Evolutionary conservation across 495 filamentous ascomycete species (phyloP).

Genomic region (Hypoxylon perforatum): DNA sequence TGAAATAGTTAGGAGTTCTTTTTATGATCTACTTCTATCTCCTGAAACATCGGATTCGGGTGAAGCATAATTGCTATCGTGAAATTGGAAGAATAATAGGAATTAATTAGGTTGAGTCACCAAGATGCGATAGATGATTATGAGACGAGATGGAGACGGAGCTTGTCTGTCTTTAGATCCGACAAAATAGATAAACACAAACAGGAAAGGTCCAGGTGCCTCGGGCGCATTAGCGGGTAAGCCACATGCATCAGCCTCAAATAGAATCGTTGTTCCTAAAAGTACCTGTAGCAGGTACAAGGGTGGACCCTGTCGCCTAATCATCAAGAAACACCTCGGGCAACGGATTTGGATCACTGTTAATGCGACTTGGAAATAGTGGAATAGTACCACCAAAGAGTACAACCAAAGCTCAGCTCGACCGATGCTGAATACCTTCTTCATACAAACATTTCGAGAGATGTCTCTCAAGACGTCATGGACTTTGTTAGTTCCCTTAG

Average conservation of each 20-base stretch:
- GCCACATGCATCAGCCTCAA: slow-evolving; percentile 7
- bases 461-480: slow-evolving; percentile 47
- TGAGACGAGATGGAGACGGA: too few relatives aligned
- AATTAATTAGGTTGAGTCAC: too few relatives aligned
- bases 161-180: too few relatives aligned
- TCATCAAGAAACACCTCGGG: slow-evolving; percentile 38
- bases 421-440: slow-evolving; percentile 3
- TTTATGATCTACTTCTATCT: too few relatives aligned
- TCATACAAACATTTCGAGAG: slow-evolving; percentile 12
- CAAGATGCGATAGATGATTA: too few relatives aligned
- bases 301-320: slow-evolving; percentile 10
- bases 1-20: too few relatives aligned
- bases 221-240: slow-evolving; percentile 1
- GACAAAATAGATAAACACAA: too few relatives aligned
- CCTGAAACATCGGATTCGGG: too few relatives aligned
- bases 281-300: background rate
- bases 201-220: too few relatives aligned
- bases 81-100: too few relatives aligned
- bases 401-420: background rate
- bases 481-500: slow-evolving; percentile 49
- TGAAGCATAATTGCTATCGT: too few relatives aligned
- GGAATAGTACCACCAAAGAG: background rate
- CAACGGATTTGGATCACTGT: slow-evolving; percentile 31
- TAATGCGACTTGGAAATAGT: slow-evolving; percentile 31
- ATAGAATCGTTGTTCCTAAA: background rate